A percentile compares a stretch with the other conserved stretches of the same genome.
These are phyloP conservation scores for Coemansia sp. DNA, from an alignment of 192 early-diverging fungal genomes.

Conservation along the genomic window DNA sequence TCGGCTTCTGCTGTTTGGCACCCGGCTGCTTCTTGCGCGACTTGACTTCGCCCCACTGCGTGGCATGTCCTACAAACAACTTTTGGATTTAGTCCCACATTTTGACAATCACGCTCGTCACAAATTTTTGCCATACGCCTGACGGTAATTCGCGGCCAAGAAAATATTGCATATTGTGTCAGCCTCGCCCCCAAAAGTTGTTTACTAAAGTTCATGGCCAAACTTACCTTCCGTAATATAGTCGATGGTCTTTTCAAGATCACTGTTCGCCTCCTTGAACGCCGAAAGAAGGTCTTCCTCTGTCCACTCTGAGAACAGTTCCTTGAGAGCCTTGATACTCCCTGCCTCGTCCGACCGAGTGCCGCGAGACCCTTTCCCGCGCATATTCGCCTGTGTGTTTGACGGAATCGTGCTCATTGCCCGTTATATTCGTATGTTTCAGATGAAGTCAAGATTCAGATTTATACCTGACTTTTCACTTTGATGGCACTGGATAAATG, in stretches of 20 bases:
- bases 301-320: slow-evolving; percentile 80
- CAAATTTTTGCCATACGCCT: not conserved
- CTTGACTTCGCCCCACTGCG: slow-evolving; percentile 88
- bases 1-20: slow-evolving; percentile 36
- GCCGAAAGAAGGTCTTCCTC: slow-evolving; percentile 84
- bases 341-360: slow-evolving; percentile 24
- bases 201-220: slow-evolving; percentile 3
- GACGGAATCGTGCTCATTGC: slow-evolving; percentile 51
- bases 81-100: not conserved
- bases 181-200: too few species aligned
- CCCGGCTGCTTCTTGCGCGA: slow-evolving; percentile 59
- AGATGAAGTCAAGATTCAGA: slow-evolving; percentile 5
- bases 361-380: slow-evolving; percentile 10
- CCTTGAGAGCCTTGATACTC: slow-evolving; percentile 62
- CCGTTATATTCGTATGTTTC: slow-evolving; percentile 7
- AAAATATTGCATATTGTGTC: too few species aligned
- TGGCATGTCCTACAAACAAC: slow-evolving; percentile 63
- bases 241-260: slow-evolving; percentile 75
- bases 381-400: slow-evolving; percentile 48
- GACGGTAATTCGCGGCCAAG: too few species aligned
- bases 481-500: not conserved
- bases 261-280: slow-evolving; percentile 83
- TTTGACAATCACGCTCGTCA: not conserved
- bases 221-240: slow-evolving; percentile 79
- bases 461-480: not conserved